Percentiles rank a stretch among this genome's conserved stretches.
Conservation (phyloP, 192 early-diverging fungal species). For the Spinellus fusiger region DNA sequence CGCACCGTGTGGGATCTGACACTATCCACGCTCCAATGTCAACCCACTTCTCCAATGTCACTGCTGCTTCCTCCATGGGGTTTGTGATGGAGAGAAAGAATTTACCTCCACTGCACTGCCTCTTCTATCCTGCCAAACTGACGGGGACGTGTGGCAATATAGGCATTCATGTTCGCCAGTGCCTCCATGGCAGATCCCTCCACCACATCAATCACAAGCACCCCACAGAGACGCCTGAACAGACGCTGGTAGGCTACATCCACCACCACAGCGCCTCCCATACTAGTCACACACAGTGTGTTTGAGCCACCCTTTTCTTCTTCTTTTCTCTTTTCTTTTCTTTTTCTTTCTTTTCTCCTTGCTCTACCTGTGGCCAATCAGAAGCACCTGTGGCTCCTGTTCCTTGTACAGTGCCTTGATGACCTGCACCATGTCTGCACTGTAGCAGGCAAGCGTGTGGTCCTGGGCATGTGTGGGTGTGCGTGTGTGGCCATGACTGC, state of each 20-base stretch:
- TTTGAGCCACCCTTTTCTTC: not conserved
- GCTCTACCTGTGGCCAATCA: slow-evolving; percentile 73
- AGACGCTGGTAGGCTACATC: slow-evolving; percentile 48
- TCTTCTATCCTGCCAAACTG: slow-evolving; percentile 41
- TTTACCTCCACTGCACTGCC: slow-evolving; percentile 54
- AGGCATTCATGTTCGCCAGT: slow-evolving; percentile 39
- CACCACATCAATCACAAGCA: slow-evolving; percentile 73
- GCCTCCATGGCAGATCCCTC: slow-evolving; percentile 67
- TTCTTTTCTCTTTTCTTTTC: not conserved
- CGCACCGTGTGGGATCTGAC: slow-evolving; percentile 57
- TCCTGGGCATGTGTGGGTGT: slow-evolving; percentile 24
- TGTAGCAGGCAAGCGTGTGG: slow-evolving; percentile 39
- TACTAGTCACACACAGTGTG: slow-evolving; percentile 36
- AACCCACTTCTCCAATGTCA: not conserved
- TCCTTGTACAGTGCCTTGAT: slow-evolving; percentile 42
- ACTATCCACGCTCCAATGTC: slow-evolving; percentile 14
- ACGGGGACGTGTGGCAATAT: slow-evolving; percentile 40
- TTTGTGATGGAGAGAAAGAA: not conserved
- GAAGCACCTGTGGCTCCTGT: slow-evolving; percentile 46
- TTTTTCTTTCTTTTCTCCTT: not conserved
- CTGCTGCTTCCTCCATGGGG: not conserved
- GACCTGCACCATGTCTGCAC: slow-evolving; percentile 50
- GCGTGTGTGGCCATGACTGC: not conserved
- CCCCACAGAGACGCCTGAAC: slow-evolving; percentile 48
- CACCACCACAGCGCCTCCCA: slow-evolving; percentile 74